Evolutionary conservation across 2,329 filamentous ascomycete genomes (phyloP).

Genomic region (Alternaria rosae): DNA sequence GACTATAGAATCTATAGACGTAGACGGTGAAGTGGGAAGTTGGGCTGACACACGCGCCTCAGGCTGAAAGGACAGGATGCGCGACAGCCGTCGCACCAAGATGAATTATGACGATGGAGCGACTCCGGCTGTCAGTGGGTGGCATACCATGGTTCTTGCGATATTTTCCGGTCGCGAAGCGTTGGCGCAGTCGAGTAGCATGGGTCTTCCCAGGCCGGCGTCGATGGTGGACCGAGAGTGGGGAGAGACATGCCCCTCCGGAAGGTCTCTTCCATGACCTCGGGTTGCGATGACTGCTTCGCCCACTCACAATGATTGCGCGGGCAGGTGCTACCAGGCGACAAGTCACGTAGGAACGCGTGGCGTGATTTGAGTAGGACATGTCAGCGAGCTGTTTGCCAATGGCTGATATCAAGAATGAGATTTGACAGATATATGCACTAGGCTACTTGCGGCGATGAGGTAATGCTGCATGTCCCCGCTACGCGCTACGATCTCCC

Average conservation of each 20-base stretch:
- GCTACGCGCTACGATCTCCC: constrained; percentile 2
- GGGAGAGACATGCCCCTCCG: constrained; percentile 13
- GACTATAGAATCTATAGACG: too few species aligned
- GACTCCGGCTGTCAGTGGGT: constrained; percentile 6
- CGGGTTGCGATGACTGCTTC: neutral
- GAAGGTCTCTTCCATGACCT: neutral
- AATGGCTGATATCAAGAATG: neutral
- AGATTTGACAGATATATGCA: neutral
- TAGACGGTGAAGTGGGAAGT: neutral
- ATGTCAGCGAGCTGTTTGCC: neutral
- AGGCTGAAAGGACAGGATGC: neutral
- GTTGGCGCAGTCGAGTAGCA: constrained; percentile 13
- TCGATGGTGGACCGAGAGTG: constrained; percentile 20
- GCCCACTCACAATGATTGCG: neutral
- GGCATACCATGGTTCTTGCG: constrained; percentile 16
- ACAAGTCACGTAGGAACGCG: neutral
- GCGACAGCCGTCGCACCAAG: constrained; percentile 14
- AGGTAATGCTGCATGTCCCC: neutral
- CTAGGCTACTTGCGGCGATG: constrained; percentile 1
- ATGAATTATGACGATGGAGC: constrained; percentile 5
- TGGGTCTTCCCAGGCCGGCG: constrained; percentile 14
- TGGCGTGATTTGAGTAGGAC: neutral
- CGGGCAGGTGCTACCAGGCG: neutral
- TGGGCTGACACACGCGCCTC: neutral
- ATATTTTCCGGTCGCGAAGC: constrained; percentile 19